Base-by-base conservation (phyloP, 2,329 filamentous ascomycete genomes). In the Emmonsia crescens region DNA sequence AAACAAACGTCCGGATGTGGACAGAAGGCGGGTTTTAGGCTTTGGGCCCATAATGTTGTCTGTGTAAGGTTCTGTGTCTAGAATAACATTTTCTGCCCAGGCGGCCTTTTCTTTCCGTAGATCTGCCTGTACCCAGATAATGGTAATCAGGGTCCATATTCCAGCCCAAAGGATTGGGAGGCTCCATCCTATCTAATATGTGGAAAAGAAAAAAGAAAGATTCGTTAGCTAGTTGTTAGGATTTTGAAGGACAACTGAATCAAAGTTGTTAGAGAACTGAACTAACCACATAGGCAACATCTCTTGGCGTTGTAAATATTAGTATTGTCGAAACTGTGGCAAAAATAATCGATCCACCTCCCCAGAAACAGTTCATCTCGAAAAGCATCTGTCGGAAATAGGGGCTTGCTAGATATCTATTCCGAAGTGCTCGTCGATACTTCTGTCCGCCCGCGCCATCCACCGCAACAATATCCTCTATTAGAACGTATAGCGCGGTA, bases 391-490 rank as follows among this genome's bases (percentile, higher is more conserved):
- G 74, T 52, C 82, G 74, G 66, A 85, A 85, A 60, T 77, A 76
- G 60, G 77, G 77, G 61, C 82, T 85, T 3, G 78, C 79, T 14
- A 80, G 74, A 64, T 84, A 85, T 64, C 82, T 74, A 46, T 75
- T 78, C 57, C 78, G 73, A 24, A 85, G 68, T 0, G 78, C 78
- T 66, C 78, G 75, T 52, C 82, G 76, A 65, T 81, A 85, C 1
- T 74, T 78, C 61, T 80, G 77, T 0, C 82, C 82, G 10, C 83
- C 85, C 3, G 79, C 81, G 24, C 84, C 85, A 68, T 88, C 86
- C 48, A 89, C 86, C 4, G 83, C 85, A 16, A 87, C 80, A 29
- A 87, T 79, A 67, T 89, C 86, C 72, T 89, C 86, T 31, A 88
- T 82, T 36, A 88, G 78, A 57, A 85, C 86, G 66, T 86, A 85